Base-by-base conservation (phyloP, 2,329 filamentous ascomycete genomes). In the Raffaelea albimanens region DNA sequence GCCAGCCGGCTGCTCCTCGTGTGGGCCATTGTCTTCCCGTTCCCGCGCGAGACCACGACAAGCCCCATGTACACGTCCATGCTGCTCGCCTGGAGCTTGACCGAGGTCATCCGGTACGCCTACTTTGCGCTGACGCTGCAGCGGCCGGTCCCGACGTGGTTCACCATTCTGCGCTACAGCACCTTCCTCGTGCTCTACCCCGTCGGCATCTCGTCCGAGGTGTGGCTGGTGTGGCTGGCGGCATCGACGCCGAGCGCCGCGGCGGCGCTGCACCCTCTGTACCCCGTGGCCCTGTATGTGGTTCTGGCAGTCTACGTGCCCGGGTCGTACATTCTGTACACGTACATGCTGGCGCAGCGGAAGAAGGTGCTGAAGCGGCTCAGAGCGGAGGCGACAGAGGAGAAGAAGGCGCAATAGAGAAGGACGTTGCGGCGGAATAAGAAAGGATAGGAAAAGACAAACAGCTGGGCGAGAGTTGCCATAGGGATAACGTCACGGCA, bases 171-270 rank as follows among this genome's bases (percentile, higher is more conserved):
- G 65, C 75, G 89, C 57, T 90, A 96, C 67, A 95, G 94, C 65
- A 89, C 87, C 8, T 98, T 98, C 68, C 88, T 87, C 58, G 69
- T 96, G 34, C 77, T 98, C 20, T 98, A 98, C 67, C 93, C 93
- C 1, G 63, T 97, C 50, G 93, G 93, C 39, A 96, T 97, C 60
- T 73, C 77, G 38, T 93, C 86, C 67, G 93, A 98, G 74, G 87
- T 85, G 59, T 80, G 76, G 66, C 75, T 96, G 59, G 82, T 97
- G 45, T 87, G 81, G 61, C 71, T 75, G 48, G 82, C 87, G 4
- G 51, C 59, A 1, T 75, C 84, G 43, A 72, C 66, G 13, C 82
- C 85, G 2, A 80, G 80, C 1, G 61, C 56, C 3, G 82, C 80
- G 2, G 59, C 55, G 7, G 43, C 68, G 58, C 53, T 70, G 64